Conservation (phyloP, 495 filamentous ascomycete genomes). For the Hyaloscypha finlandica region DNA sequence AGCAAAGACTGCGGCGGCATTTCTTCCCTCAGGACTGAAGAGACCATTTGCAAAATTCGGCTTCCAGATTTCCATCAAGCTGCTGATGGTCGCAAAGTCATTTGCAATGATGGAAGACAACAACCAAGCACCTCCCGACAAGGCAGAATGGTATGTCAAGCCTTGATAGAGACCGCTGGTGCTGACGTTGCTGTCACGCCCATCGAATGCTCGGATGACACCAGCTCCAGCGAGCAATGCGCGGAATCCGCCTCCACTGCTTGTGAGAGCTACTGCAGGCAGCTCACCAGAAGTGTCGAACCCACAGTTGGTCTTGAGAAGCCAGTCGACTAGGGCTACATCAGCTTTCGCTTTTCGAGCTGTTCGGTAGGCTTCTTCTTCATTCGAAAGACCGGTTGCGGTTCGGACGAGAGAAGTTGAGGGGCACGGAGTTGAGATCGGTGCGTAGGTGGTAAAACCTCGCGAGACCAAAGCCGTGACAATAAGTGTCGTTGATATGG, state of each 20-base stretch:
- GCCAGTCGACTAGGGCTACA: slow-evolving; percentile 36
- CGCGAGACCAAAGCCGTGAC: slow-evolving; percentile 11
- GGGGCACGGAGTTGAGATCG: slow-evolving; percentile 14
- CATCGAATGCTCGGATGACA: slow-evolving; percentile 43
- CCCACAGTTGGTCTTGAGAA: slow-evolving; percentile 34
- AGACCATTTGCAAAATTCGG: slow-evolving; percentile 36
- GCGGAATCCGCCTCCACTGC: slow-evolving; percentile 47
- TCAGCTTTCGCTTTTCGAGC: slow-evolving; percentile 36
- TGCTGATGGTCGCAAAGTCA: slow-evolving; percentile 43
- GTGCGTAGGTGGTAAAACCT: slow-evolving; percentile 14
- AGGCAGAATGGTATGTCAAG: slow-evolving; percentile 44
- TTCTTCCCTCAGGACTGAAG: slow-evolving; percentile 28
- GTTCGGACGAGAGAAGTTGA: slow-evolving; percentile 10
- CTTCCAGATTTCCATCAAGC: slow-evolving; percentile 39
- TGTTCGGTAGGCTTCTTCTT: slow-evolving; percentile 32
- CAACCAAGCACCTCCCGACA: slow-evolving; percentile 49
- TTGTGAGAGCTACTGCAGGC: slow-evolving; percentile 32
- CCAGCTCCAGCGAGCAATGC: slow-evolving; percentile 47
- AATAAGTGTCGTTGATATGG: slow-evolving; percentile 5
- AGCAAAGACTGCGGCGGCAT: slow-evolving; percentile 27
- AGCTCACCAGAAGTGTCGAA: slow-evolving; percentile 27
- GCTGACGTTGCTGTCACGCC: slow-evolving; percentile 36
- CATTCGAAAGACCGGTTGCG: slow-evolving; percentile 17
- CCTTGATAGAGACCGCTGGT: slow-evolving; percentile 44
- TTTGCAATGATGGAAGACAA: slow-evolving; percentile 42